A percentile compares a stretch with the other conserved stretches of the same genome.
Conservation (phyloP, 164 flowering plant genomes). For the Macadamia integrifolia region DNA sequence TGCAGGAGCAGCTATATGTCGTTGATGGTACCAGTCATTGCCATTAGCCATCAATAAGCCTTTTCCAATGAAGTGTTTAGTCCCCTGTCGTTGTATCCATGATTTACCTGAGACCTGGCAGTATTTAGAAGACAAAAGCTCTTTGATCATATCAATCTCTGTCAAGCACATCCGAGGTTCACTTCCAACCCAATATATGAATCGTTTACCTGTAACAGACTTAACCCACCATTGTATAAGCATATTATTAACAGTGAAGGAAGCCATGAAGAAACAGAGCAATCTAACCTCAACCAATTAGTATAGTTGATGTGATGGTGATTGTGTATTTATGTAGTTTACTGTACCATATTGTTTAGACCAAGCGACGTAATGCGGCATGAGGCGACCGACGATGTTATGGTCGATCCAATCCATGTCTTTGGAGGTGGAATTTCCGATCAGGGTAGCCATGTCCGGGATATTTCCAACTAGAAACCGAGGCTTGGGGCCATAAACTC, state of each 20-base stretch:
- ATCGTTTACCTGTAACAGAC: constrained; percentile 57
- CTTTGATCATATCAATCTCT: constrained; percentile 68
- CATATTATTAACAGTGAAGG: no score
- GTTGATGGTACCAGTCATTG: constrained; percentile 77
- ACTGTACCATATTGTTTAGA: constrained; percentile 62
- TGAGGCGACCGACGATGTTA: constrained; percentile 69
- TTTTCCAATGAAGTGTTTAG: constrained; percentile 74
- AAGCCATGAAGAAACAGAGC: background rate
- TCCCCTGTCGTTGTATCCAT: constrained; percentile 73
- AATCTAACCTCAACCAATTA: background rate
- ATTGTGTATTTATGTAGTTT: no score
- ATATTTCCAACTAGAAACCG: constrained; percentile 72
- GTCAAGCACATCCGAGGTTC: constrained; percentile 90
- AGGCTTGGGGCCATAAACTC: constrained; percentile 90
- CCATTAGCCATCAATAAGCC: constrained; percentile 96
- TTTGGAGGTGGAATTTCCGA: constrained; percentile 46
- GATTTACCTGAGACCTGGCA: constrained; percentile 67
- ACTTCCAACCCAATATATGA: constrained; percentile 74
- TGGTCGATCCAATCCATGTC: constrained; percentile 66
- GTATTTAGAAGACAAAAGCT: constrained; percentile 55
- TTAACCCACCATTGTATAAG: background rate
- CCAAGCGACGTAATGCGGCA: constrained; percentile 85
- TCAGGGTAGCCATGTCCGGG: constrained; percentile 53
- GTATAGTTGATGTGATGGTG: background rate
- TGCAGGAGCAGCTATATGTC: constrained; percentile 80